These are phyloP conservation scores for Leccinum griseonigrum DNA, from an alignment of 1,284 basidiomycete genomes.

Conservation along the genomic window DNA sequence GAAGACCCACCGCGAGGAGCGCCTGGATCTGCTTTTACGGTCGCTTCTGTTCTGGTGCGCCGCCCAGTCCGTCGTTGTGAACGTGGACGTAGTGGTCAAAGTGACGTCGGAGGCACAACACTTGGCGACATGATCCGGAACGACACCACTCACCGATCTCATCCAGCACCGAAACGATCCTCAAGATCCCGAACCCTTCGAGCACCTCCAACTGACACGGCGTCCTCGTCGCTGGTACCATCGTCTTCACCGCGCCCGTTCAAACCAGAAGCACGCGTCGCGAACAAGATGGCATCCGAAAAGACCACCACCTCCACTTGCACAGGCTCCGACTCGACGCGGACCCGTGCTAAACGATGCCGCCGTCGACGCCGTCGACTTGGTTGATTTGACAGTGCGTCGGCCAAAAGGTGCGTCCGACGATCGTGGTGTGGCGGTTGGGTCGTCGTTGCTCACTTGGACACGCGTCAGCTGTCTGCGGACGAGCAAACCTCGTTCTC, in stretches of 20 bases:
- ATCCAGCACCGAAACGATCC: constrained; percentile 50
- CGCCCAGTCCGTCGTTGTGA: background rate
- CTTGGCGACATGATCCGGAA: background rate
- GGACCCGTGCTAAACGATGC: constrained; percentile 35
- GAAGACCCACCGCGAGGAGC: constrained; percentile 58
- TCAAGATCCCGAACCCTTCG: constrained; percentile 52
- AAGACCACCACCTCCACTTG: constrained; percentile 61
- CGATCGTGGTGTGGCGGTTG: background rate
- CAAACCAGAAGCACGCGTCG: constrained; percentile 27
- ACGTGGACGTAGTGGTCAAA: background rate
- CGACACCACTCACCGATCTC: constrained; percentile 20
- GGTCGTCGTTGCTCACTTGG: constrained; percentile 22
- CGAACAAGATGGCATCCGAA: constrained; percentile 63
- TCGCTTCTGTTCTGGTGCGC: background rate
- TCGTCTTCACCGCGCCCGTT: background rate
- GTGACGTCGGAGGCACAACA: background rate
- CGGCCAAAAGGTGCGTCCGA: constrained; percentile 2
- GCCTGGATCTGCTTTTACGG: constrained; percentile 47
- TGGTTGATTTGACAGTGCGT: constrained; percentile 38
- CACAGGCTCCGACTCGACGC: constrained; percentile 26
- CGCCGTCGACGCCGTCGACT: constrained; percentile 37
- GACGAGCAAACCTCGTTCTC: constrained; percentile 71
- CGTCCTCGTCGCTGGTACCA: background rate
- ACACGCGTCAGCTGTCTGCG: constrained; percentile 55
- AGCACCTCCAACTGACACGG: constrained; percentile 34